A percentile compares a stretch with the other conserved stretches of the same genome.
Evolutionary conservation across 2,329 filamentous ascomycete genomes (phyloP).

Genomic region (Diaporthe aspalathi): DNA sequence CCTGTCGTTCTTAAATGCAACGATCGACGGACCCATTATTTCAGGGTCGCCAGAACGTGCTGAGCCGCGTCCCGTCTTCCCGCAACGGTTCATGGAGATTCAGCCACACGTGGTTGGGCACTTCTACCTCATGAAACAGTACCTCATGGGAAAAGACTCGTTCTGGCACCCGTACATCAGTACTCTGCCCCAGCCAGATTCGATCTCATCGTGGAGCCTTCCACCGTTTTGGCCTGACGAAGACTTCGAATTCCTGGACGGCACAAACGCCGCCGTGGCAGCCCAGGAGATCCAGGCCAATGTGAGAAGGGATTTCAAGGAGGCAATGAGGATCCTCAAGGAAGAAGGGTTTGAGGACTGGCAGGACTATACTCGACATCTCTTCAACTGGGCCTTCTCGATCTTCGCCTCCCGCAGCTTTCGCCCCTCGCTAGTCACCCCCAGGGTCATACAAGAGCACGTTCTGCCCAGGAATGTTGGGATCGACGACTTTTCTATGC

Average conservation of each 20-base stretch:
- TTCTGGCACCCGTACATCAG: conserved; percentile 77
- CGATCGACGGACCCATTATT: conserved; percentile 50
- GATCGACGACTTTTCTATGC: conserved; percentile 72
- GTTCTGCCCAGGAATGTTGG: conserved; percentile 51
- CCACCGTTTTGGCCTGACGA: conserved; percentile 73
- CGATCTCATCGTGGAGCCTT: conserved; percentile 62
- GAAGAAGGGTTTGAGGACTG: conserved; percentile 45
- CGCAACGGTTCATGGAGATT: conserved; percentile 60
- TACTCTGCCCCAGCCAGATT: conserved; percentile 71
- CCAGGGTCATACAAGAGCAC: conserved; percentile 48
- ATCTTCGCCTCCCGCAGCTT: conserved; percentile 76
- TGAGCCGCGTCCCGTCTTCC: conserved; percentile 52
- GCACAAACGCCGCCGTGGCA: conserved; percentile 64
- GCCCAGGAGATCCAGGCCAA: conserved; percentile 60
- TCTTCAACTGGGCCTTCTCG: conserved; percentile 74
- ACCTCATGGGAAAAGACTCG: conserved; percentile 66
- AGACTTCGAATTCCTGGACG: conserved; percentile 67
- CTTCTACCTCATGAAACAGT: conserved; percentile 77
- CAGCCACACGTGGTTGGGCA: conserved; percentile 71
- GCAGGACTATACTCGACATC: conserved; percentile 55
- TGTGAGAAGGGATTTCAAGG: conserved; percentile 59
- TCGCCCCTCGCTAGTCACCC: conserved; percentile 67
- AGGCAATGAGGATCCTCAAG: conserved; percentile 54
- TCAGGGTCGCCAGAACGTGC: background rate
- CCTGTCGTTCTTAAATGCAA: conserved; percentile 69